A percentile compares a stretch with the other conserved stretches of the same genome.
These are phyloP conservation scores for Mycena sanguinolenta DNA, from an alignment of 768 basidiomycete genomes.

Conservation along the genomic window DNA sequence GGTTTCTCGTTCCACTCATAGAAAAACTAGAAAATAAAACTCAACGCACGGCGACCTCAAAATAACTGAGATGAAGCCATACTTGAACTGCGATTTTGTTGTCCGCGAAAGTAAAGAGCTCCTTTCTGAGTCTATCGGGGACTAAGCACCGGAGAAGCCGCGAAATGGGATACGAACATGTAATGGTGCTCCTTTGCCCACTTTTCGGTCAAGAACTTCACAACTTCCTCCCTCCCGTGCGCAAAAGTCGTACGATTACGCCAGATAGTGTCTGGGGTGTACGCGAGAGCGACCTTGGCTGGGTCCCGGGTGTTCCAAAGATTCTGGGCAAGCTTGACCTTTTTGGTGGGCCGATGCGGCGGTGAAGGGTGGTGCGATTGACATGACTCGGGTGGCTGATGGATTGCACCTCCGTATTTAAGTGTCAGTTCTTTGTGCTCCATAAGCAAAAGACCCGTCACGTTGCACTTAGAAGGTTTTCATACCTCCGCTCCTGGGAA, in stretches of 20 bases:
- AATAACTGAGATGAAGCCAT: conserved; percentile 16
- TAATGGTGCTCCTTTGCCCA: conserved; percentile 68
- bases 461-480: background rate
- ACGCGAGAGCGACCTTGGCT: conserved; percentile 57
- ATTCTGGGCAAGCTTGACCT: conserved; percentile 36
- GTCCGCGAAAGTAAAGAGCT: conserved; percentile 65
- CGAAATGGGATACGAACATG: conserved; percentile 33
- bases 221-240: conserved; percentile 57
- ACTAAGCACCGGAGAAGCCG: background rate
- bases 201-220: conserved; percentile 61
- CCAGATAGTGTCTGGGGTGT: conserved; percentile 68
- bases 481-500: background rate
- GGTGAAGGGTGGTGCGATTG: conserved; percentile 36
- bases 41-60: background rate
- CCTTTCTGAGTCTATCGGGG: conserved; percentile 56
- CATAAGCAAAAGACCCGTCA: background rate
- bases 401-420: background rate
- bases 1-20: conserved; percentile 63
- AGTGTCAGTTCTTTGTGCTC: background rate
- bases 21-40: conserved; percentile 46
- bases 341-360: conserved; percentile 27
- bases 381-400: conserved; percentile 11
- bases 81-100: conserved; percentile 70
- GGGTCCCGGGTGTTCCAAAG: conserved; percentile 45
- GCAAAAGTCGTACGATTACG: conserved; percentile 68